Percentiles rank a stretch among this genome's conserved stretches.
Conservation (phyloP, 140 eudicot species). For the Bidens hawaiensis region DNA sequence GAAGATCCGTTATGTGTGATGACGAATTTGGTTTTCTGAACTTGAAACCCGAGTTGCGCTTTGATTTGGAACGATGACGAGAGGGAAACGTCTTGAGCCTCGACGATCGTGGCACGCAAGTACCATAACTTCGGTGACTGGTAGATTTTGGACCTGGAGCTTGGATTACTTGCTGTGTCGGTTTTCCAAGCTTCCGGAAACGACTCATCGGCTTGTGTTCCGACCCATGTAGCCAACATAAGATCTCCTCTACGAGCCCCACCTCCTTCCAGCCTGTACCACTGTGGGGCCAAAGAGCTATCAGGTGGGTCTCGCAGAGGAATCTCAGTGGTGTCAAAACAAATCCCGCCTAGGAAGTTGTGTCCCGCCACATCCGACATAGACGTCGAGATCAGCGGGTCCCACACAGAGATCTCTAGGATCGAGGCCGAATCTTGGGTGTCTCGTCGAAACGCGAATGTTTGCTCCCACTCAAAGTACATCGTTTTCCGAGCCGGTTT, state of each 20-base stretch:
- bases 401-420: slow-evolving; percentile 92
- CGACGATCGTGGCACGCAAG: slow-evolving; percentile 57
- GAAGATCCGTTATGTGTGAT: slow-evolving; percentile 57
- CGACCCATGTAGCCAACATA: slow-evolving; percentile 96
- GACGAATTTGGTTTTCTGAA: slow-evolving; percentile 54
- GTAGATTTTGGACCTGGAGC: slow-evolving; percentile 64
- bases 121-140: slow-evolving; percentile 95
- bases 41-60: slow-evolving; percentile 75
- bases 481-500: slow-evolving; percentile 66
- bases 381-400: slow-evolving; percentile 36
- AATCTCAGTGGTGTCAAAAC: slow-evolving; percentile 73
- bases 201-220: slow-evolving; percentile 96
- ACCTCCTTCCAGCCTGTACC: slow-evolving; percentile 96
- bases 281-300: slow-evolving; percentile 92
- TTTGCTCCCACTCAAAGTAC: slow-evolving; percentile 95
- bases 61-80: slow-evolving; percentile 58
- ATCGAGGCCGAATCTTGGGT: slow-evolving; percentile 57
- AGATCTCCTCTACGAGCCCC: slow-evolving; percentile 79
- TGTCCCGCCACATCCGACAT: slow-evolving; percentile 49
- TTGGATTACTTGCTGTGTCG: slow-evolving; percentile 66
- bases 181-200: slow-evolving; percentile 95
- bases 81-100: slow-evolving; percentile 66
- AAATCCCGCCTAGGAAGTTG: slow-evolving; percentile 80
- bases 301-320: too few species aligned
- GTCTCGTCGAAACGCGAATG: slow-evolving; percentile 70